Conservation (phyloP, 1,284 basidiomycete species). For the Ceratobasidium theobromae region DNA sequence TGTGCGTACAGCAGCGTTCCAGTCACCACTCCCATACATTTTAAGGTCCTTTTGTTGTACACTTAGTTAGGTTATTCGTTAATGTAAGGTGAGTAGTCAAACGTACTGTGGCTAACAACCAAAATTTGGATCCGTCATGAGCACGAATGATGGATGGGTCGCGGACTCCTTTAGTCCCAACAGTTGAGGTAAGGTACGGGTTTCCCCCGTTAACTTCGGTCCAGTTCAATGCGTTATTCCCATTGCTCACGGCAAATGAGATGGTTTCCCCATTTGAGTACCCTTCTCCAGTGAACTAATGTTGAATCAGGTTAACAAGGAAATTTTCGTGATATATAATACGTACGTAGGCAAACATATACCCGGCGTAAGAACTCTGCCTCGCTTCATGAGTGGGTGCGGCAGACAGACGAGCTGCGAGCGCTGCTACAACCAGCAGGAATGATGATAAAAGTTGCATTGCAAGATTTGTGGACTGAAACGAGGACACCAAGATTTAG, state of each 20-base stretch:
- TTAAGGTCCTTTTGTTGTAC: slow-evolving; percentile 8
- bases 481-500: neutral
- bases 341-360: slow-evolving; percentile 30
- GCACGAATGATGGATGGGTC: slow-evolving; percentile 25
- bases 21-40: slow-evolving; percentile 22
- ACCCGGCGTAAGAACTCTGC: slow-evolving; percentile 5
- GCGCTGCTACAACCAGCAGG: neutral
- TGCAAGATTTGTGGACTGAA: neutral
- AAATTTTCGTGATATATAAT: neutral
- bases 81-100: neutral
- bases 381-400: slow-evolving; percentile 1
- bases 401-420: neutral
- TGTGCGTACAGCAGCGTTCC: slow-evolving; percentile 26
- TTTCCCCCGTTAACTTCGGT: slow-evolving; percentile 22
- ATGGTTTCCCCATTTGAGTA: slow-evolving; percentile 29
- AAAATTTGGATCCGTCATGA: slow-evolving; percentile 28
- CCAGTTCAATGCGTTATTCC: slow-evolving; percentile 22
- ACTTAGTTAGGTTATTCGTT: neutral
- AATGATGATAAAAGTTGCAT: slow-evolving; percentile 2
- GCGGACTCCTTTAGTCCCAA: slow-evolving; percentile 23
- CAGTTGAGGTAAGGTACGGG: slow-evolving; percentile 21
- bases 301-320: neutral
- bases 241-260: slow-evolving; percentile 28
- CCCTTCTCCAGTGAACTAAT: slow-evolving; percentile 20
- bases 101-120: slow-evolving; percentile 19